Conservation (phyloP, 2,329 filamentous ascomycete genomes). For the Colletotrichum navitas region DNA sequence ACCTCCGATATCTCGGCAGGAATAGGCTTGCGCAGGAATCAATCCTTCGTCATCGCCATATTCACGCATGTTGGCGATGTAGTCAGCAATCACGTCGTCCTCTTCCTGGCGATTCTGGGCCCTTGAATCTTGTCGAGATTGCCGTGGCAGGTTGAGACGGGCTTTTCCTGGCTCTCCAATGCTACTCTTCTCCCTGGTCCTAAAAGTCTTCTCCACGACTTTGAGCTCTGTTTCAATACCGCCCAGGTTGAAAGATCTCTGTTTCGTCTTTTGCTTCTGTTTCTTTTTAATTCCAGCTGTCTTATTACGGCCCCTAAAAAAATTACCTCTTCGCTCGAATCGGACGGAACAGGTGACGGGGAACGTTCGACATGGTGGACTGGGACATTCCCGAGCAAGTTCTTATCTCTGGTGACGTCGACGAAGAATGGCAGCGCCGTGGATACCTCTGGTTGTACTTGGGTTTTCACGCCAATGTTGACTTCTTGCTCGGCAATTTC, state of each 20-base stretch:
- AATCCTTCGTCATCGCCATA: slow-evolving; percentile 70
- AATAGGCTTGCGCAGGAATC: slow-evolving; percentile 71
- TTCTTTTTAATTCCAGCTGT: background rate
- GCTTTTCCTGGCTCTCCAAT: no score
- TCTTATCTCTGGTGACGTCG: slow-evolving; percentile 52
- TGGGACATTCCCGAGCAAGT: slow-evolving; percentile 22
- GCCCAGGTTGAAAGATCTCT: slow-evolving; percentile 41
- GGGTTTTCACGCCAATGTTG: background rate
- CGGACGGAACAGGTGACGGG: slow-evolving; percentile 42
- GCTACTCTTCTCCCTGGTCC: slow-evolving; percentile 41
- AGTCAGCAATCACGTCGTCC: slow-evolving; percentile 74
- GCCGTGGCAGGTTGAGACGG: background rate
- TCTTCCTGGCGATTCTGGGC: slow-evolving; percentile 55
- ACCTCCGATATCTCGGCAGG: slow-evolving; percentile 47
- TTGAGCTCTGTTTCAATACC: slow-evolving; percentile 52
- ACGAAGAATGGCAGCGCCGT: slow-evolving; percentile 51
- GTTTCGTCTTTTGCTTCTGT: slow-evolving; percentile 47
- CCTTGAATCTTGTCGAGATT: background rate
- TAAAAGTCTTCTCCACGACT: slow-evolving; percentile 45
- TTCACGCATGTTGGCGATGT: slow-evolving; percentile 74
- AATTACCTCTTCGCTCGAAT: slow-evolving; percentile 80
- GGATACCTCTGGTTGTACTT: background rate
- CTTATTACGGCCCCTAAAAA: slow-evolving; percentile 69
- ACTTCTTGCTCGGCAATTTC: background rate
- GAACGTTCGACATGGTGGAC: slow-evolving; percentile 4